Evolutionary conservation across 805 yeast genomes (phyloP).

Genomic region (Myxozyma neotropica): DNA sequence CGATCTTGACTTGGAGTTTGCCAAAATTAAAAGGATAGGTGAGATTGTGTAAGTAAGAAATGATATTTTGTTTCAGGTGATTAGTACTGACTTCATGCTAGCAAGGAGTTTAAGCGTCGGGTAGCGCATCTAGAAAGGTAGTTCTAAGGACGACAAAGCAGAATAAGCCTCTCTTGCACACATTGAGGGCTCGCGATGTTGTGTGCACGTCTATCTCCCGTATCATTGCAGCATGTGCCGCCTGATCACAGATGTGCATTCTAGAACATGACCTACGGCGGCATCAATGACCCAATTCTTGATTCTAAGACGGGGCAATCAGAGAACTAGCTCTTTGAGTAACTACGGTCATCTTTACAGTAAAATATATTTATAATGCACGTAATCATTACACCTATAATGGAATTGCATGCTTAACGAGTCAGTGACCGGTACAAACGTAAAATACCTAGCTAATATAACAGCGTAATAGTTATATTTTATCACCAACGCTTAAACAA

Average conservation of each 20-base stretch:
- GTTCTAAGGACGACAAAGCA: background rate
- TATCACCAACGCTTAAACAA: slow-evolving; percentile 14
- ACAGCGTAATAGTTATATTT: too few relatives aligned
- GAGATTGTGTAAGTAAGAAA: slow-evolving; percentile 30
- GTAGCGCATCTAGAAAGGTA: slow-evolving; percentile 13
- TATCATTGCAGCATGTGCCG: too few relatives aligned
- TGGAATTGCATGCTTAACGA: background rate
- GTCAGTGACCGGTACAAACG: background rate
- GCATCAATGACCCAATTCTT: too few relatives aligned
- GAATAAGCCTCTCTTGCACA: too few relatives aligned
- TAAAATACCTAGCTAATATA: too few relatives aligned
- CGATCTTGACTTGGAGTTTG: slow-evolving; percentile 33
- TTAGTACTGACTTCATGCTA: background rate
- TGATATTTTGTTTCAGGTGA: background rate
- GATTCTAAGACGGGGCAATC: too few relatives aligned
- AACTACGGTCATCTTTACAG: too few relatives aligned
- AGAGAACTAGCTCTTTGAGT: too few relatives aligned
- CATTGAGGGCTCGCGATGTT: too few relatives aligned
- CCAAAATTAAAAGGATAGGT: slow-evolving; percentile 30
- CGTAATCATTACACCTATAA: background rate
- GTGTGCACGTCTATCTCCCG: too few relatives aligned
- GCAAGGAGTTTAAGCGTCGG: slow-evolving; percentile 27
- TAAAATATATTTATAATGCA: background rate
- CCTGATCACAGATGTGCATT: too few relatives aligned
- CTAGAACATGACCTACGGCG: too few relatives aligned